Conservation (phyloP, 495 filamentous ascomycete species). For the Xylaria scruposa region DNA sequence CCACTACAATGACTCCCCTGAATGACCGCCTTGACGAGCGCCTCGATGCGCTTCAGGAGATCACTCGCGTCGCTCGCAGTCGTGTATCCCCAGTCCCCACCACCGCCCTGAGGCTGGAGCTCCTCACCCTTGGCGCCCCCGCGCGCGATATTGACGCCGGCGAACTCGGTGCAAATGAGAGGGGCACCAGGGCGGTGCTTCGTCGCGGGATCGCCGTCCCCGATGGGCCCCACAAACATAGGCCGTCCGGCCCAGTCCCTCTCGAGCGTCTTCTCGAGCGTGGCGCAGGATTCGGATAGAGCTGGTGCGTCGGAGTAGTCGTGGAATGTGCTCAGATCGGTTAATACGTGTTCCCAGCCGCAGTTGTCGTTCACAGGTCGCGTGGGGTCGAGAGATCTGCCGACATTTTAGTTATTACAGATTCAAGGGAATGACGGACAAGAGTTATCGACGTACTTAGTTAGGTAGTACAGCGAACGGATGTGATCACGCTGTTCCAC, state of each 20-base stretch:
- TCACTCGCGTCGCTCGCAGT: conserved; percentile 43
- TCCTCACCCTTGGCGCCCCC: conserved; percentile 35
- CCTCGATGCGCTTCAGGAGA: conserved; percentile 39
- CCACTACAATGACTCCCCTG: conserved; percentile 37
- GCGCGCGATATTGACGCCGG: conserved; percentile 64
- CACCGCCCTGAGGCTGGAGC: conserved; percentile 27
- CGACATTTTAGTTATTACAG: conserved; percentile 29
- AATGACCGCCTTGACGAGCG: conserved; percentile 38
- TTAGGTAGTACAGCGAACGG: conserved; percentile 62
- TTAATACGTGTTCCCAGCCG: conserved; percentile 66
- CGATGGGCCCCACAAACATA: conserved; percentile 56
- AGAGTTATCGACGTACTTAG: conserved; percentile 53
- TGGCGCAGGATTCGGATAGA: conserved; percentile 55
- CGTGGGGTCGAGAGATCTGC: conserved; percentile 58
- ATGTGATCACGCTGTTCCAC: conserved; percentile 64
- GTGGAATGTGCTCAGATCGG: conserved; percentile 66
- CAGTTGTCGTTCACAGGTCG: conserved; percentile 70
- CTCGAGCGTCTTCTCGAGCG: conserved; percentile 53
- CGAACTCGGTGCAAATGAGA: conserved; percentile 65
- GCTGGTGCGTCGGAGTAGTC: conserved; percentile 62
- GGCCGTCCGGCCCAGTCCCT: conserved; percentile 49
- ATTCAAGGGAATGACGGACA: neutral
- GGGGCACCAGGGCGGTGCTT: conserved; percentile 57
- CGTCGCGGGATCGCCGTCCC: conserved; percentile 48
- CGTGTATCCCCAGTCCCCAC: conserved; percentile 47